phyloP scores from a whole-genome alignment of 1,284 basidiomycete genomes.

The Uromyces viciae-fabae region DNA sequence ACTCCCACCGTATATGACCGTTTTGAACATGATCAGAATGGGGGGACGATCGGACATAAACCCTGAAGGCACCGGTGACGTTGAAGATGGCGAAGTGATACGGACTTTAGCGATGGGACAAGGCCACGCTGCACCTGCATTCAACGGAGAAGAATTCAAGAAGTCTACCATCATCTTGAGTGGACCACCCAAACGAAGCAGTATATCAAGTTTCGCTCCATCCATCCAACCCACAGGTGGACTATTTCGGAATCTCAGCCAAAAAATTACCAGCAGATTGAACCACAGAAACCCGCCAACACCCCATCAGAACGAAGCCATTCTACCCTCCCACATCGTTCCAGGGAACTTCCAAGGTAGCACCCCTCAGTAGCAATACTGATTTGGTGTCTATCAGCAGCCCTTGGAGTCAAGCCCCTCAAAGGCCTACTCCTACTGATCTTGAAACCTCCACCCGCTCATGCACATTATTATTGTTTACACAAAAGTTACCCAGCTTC shows the following conservation, averaged over 20 bases:
- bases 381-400: too few species aligned
- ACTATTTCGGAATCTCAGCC: neutral
- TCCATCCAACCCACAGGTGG: neutral
- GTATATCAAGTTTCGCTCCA: neutral
- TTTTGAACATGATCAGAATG: conserved; percentile 21
- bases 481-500: too few species aligned
- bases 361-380: too few species aligned
- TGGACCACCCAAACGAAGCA: conserved; percentile 29
- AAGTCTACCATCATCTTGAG: conserved; percentile 34
- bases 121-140: conserved; percentile 44
- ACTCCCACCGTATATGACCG: conserved; percentile 40
- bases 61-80: conserved; percentile 15
- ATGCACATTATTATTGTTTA: too few species aligned
- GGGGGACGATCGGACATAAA: neutral
- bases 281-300: neutral
- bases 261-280: neutral
- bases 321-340: neutral
- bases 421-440: too few species aligned
- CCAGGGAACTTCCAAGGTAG: too few species aligned
- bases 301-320: neutral
- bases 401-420: too few species aligned
- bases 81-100: conserved; percentile 41
- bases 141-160: conserved; percentile 44
- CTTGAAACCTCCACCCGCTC: too few species aligned
- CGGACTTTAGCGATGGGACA: conserved; percentile 40